A percentile compares a stretch with the other conserved stretches of the same genome.
Conservation (phyloP, 495 filamentous ascomycete species). For the Cryomyces minteri region DNA sequence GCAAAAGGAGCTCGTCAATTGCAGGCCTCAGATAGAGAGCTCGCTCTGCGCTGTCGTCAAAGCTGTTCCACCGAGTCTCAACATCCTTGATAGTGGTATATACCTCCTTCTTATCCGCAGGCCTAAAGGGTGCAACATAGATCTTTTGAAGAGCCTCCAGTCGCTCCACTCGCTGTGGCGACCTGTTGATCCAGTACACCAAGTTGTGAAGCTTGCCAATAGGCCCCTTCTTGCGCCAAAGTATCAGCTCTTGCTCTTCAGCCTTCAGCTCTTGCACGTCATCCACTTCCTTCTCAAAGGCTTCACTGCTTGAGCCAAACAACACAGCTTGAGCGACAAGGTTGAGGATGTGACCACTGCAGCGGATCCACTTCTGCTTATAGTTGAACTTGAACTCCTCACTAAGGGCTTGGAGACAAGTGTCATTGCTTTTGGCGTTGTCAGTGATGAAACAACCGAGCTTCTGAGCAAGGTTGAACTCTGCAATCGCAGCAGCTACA, state of each 20-base stretch:
- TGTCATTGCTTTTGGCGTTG: slow-evolving; percentile 5
- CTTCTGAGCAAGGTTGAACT: slow-evolving; percentile 1
- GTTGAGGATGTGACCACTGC: slow-evolving; percentile 5
- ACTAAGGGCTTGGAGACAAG: slow-evolving; percentile 1
- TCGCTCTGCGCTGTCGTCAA: slow-evolving; percentile 2
- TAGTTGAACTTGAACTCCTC: slow-evolving; percentile 1
- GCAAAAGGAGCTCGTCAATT: slow-evolving; percentile 1
- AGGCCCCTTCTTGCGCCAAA: slow-evolving; percentile 4
- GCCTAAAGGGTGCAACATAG: background rate
- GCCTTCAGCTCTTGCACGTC: background rate
- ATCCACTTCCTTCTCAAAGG: slow-evolving; percentile 1
- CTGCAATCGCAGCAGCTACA: background rate
- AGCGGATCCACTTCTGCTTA: slow-evolving; percentile 4
- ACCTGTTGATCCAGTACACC: slow-evolving; percentile 2
- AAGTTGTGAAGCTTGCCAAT: slow-evolving; percentile 9
- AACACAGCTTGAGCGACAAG: slow-evolving; percentile 3
- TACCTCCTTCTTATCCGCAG: slow-evolving; percentile 1
- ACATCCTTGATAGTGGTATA: slow-evolving; percentile 1
- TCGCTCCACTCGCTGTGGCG: slow-evolving; percentile 1
- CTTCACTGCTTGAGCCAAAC: slow-evolving; percentile 1
- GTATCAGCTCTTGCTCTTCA: background rate
- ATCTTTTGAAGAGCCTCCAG: background rate
- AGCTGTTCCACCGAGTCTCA: slow-evolving; percentile 4
- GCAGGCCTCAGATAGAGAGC: slow-evolving; percentile 4
- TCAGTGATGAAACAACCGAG: slow-evolving; percentile 8